Percentiles rank a stretch among this genome's conserved stretches.
These are phyloP conservation scores for Plasmodium relictum DNA, from an alignment of 169 alveolate species.

Conservation along the genomic window DNA sequence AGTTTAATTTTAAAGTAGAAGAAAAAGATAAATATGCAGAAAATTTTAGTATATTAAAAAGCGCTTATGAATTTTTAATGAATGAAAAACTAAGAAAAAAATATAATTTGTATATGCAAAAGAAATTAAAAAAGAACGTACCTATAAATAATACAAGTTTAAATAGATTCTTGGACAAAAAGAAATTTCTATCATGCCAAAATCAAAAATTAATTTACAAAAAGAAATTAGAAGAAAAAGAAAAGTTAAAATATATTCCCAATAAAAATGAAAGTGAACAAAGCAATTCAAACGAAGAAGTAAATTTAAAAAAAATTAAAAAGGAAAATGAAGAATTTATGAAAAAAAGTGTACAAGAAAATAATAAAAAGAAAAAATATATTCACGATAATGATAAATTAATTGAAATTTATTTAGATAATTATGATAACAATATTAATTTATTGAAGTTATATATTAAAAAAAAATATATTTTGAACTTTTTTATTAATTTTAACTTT, in stretches of 20 bases:
- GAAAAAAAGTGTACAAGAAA: background rate
- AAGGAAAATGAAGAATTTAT: conserved; percentile 24
- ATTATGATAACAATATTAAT: conserved; percentile 20
- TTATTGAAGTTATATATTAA: conserved; percentile 23
- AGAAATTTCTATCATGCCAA: conserved; percentile 13
- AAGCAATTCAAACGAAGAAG: background rate
- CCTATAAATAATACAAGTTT: conserved; percentile 25
- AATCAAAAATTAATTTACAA: conserved; percentile 20
- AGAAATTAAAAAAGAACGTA: conserved; percentile 7
- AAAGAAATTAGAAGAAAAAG: conserved; percentile 43
- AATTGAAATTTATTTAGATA: conserved; percentile 37
- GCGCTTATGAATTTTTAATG: conserved; percentile 69
- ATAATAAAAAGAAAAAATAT: background rate
- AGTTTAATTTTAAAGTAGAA: background rate
- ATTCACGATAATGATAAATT: background rate
- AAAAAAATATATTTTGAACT: background rate
- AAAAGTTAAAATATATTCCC: background rate
- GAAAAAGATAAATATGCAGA: background rate
- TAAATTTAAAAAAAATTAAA: conserved; percentile 36
- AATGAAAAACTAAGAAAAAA: conserved; percentile 48
- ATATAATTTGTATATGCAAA: conserved; percentile 25
- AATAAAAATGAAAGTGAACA: conserved; percentile 13
- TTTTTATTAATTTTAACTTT: conserved; percentile 57
- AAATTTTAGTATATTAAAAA: conserved; percentile 30
- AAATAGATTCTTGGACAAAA: conserved; percentile 31